Evolutionary conservation across 495 filamentous ascomycete genomes (phyloP).

Genomic region (Xylaria castorea): DNA sequence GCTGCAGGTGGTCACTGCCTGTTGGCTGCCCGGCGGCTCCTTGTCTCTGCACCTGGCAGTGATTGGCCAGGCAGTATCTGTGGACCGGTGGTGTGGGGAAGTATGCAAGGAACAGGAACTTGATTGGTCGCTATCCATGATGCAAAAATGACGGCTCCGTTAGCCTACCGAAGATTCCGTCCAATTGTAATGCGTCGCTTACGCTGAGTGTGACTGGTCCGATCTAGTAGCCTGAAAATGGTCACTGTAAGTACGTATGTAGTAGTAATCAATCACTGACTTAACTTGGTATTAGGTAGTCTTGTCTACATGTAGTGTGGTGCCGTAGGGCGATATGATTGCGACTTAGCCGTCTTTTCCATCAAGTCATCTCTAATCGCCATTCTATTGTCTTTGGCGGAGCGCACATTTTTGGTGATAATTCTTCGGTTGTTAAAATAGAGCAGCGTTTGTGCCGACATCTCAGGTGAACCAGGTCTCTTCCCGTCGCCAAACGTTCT

Average conservation of each 20-base stretch:
- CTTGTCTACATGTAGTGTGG: background rate
- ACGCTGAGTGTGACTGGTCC: background rate
- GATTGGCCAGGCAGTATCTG: background rate
- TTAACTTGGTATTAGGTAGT: background rate
- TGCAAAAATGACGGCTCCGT: background rate
- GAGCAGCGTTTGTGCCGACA: background rate
- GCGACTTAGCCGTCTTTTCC: background rate
- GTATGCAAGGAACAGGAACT: conserved; percentile 13
- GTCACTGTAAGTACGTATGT: too few species aligned
- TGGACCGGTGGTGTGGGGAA: background rate
- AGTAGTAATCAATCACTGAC: background rate
- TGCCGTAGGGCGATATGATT: background rate
- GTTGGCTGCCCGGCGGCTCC: conserved; percentile 8
- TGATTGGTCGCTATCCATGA: background rate
- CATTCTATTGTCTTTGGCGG: background rate
- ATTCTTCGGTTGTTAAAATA: background rate
- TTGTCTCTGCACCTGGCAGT: background rate
- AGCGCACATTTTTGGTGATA: background rate
- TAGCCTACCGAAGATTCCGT: background rate
- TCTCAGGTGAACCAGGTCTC: background rate
- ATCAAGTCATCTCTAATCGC: background rate
- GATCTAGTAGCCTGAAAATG: background rate
- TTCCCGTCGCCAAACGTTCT: background rate
- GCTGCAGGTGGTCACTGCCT: background rate
- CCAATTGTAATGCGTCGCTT: conserved; percentile 14